A percentile compares a stretch with the other conserved stretches of the same genome.
phyloP scores from a whole-genome alignment of 1,284 basidiomycete genomes.

The Naganishia sp. region DNA sequence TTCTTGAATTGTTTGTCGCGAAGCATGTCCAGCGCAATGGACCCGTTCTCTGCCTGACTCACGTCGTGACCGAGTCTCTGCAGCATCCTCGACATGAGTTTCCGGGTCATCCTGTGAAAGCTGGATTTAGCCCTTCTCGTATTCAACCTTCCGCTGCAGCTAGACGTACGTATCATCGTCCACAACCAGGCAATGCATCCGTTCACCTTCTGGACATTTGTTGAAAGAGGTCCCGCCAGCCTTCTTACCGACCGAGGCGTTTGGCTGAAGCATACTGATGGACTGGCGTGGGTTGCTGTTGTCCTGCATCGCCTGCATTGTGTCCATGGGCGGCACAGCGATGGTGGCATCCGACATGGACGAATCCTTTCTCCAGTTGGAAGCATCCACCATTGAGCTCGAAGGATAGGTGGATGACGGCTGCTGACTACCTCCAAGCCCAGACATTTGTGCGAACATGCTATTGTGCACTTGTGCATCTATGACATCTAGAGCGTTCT shows the following conservation, averaged over 20 bases:
- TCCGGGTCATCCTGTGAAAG: conserved; percentile 27
- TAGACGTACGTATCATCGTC: conserved; percentile 54
- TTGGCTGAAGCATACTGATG: background rate
- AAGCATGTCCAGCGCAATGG: conserved; percentile 74
- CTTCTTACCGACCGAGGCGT: background rate
- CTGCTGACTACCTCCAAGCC: background rate
- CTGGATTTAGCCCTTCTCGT: background rate
- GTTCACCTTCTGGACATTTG: conserved; percentile 33
- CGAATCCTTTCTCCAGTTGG: conserved; percentile 19
- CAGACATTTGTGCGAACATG: conserved; percentile 25
- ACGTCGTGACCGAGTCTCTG: conserved; percentile 75
- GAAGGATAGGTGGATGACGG: conserved; percentile 5
- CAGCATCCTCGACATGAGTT: conserved; percentile 61
- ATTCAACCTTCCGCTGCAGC: background rate
- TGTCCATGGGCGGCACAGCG: conserved; percentile 35
- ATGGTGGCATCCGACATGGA: conserved; percentile 29
- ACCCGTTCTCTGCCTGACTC: conserved; percentile 81
- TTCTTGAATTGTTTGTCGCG: conserved; percentile 40
- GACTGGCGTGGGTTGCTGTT: background rate
- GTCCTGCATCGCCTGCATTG: conserved; percentile 28
- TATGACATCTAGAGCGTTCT: conserved; percentile 31
- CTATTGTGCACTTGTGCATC: conserved; percentile 32
- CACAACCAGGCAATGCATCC: conserved; percentile 51
- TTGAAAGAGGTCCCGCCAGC: conserved; percentile 9
- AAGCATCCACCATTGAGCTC: background rate